Evolutionary conservation across 805 yeast species (phyloP).

Genomic region (Torulaspora indica): DNA sequence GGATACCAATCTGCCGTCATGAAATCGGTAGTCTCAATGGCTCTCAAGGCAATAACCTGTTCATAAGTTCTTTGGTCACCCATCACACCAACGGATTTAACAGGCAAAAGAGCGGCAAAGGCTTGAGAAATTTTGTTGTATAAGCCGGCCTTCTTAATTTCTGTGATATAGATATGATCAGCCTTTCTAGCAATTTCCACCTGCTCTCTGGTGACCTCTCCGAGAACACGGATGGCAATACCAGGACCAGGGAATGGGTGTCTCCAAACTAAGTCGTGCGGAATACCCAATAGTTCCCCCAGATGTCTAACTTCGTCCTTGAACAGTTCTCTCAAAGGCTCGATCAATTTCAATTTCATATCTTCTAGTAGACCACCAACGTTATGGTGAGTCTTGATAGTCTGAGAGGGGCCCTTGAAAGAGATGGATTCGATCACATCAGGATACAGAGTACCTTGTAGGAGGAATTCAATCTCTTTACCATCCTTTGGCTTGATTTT

Average conservation of each 20-base stretch:
- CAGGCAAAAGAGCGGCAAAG: constrained; percentile 94
- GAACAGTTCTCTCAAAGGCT: constrained; percentile 97
- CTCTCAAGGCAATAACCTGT: constrained; percentile 98
- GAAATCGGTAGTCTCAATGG: constrained; percentile 95
- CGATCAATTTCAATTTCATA: constrained; percentile 97
- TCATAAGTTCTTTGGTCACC: constrained; percentile 99
- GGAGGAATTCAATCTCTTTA: constrained; percentile 82
- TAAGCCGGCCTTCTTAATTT: constrained; percentile 87
- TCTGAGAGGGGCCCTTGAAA: constrained; percentile 99
- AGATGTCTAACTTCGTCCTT: constrained; percentile 97
- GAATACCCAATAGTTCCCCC: constrained; percentile 92
- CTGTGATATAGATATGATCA: constrained; percentile 92
- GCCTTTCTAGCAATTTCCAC: constrained; percentile 97
- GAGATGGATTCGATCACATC: constrained; percentile 98
- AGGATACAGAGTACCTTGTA: constrained; percentile 97
- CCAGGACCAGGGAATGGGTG: constrained; percentile 99
- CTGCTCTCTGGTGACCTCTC: constrained; percentile 91
- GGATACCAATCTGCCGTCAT: constrained; percentile 99
- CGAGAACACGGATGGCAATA: constrained; percentile 95
- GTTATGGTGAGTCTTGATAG: constrained; percentile 98
- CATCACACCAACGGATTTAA: constrained; percentile 98
- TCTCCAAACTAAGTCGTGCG: constrained; percentile 97
- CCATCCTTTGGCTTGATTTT: constrained; percentile 85
- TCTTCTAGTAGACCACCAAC: constrained; percentile 97
- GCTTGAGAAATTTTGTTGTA: constrained; percentile 95